Percentiles rank a stretch among this genome's conserved stretches.
Conservation (phyloP, 805 yeast genomes). For the Starmerella stellata region DNA sequence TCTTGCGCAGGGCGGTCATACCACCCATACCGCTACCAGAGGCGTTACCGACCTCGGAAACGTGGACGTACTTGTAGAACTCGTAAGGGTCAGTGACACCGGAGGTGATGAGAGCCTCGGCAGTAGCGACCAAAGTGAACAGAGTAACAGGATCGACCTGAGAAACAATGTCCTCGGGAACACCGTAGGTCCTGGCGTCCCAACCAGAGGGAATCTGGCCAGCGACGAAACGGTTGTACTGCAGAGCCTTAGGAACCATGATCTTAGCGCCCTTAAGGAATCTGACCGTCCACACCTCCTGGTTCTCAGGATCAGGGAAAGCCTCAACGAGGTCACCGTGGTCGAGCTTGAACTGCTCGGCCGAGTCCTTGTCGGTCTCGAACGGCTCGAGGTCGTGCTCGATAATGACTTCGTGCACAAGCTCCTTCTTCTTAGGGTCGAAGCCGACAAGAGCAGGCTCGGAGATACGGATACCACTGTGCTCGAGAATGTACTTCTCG, state of each 20-base stretch:
- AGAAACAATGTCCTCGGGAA: constrained; percentile 72
- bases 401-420: constrained; percentile 87
- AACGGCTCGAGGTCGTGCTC: constrained; percentile 95
- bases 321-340: constrained; percentile 90
- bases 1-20: constrained; percentile 88
- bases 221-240: constrained; percentile 41
- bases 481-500: constrained; percentile 73
- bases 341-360: constrained; percentile 80
- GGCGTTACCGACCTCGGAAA: constrained; percentile 97
- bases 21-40: constrained; percentile 99
- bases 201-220: constrained; percentile 98
- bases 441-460: constrained; percentile 96
- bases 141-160: constrained; percentile 96
- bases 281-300: constrained; percentile 77
- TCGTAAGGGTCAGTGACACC: constrained; percentile 98
- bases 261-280: constrained; percentile 85
- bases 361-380: constrained; percentile 87
- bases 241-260: constrained; percentile 73
- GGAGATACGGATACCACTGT: constrained; percentile 88
- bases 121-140: constrained; percentile 81
- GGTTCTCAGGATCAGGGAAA: constrained; percentile 63
- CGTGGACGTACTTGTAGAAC: constrained; percentile 94
- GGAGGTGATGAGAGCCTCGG: constrained; percentile 79
- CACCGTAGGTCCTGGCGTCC: constrained; percentile 90
- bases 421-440: constrained; percentile 81